Base-by-base conservation (phyloP, 805 yeast species). In the Lipomyces anomalus region DNA sequence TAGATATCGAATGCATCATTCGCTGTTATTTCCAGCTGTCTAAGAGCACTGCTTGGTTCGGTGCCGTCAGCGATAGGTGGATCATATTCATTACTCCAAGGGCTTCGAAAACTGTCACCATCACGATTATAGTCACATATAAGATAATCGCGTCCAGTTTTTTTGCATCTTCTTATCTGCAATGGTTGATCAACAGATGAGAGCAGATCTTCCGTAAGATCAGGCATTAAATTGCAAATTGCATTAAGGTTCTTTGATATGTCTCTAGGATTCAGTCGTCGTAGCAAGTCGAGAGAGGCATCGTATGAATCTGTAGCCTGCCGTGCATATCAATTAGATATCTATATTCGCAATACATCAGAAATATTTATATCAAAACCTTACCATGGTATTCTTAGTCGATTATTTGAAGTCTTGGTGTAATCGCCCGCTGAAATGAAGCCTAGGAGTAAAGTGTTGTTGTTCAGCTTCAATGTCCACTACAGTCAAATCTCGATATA, bases 91-190 rank as follows among this genome's bases (percentile, higher is more conserved):
- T 87, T 87, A 18, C 86, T 74, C 87, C 90, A 88, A 4, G 97
- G 98, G 0, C 95, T 84, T 57, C 97, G 74, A 66, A 75, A 84
- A 18, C 89, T 80, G 65, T 90, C 97, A 5, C 95, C 89, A 61
- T 90, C 98, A 56, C 98, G 75, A 66, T 90, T 90, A 64, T 90
- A 90, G 64, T 90, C 98, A 67, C 97, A 90, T 42, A 89, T 77
- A 46, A 90, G 72, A 62, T 73, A 90, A 47, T 74, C 75, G 65
- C 83, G 83, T 7, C 84, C 84, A 11, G 77, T 61, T 22, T 67
- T 65, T 6, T 60, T 56, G 61, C 88, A 82, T 30, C 67, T 67
- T 38, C 68, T 60, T 35, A 76, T 68, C 33, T 69, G 66, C 56
- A 90, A 70, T 22, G 97, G 97, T 42, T 82, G 80, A 66, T 90